Evolutionary conservation across 495 filamentous ascomycete genomes (phyloP), one percentile per base, ranked within the genome.

Genomic region (Penicillium nucicola): DNA sequence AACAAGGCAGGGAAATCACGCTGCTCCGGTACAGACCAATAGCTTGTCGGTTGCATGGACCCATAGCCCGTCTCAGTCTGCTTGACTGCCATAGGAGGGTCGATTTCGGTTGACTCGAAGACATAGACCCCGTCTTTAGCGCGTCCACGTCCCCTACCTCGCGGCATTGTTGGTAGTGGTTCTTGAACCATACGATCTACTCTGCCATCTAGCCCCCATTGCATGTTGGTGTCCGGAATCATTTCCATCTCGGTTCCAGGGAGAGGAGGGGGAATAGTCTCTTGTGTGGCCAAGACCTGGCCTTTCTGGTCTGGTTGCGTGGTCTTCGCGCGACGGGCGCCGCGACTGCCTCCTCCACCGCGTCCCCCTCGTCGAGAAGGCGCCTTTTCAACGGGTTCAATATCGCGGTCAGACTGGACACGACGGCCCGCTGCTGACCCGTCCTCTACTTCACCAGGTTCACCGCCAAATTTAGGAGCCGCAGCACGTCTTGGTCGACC

Each of bases 21-120:
- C 25, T 86, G 80, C 65, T 98, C 93, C 2, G 88, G 85, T 20
- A 97, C 93, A 54, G 92, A 97, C 93, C 93, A 98, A 67, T 98
- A 98, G 63, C 93, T 97, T 2, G 90, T 95, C 6, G 90, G 83
- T 42, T 83, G 83, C 46, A 79, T 64, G 5, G 77, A 72, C n/a
- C 76, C 75, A 33, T 80, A 72, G 23, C 68, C 58, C 55, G 61
- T 55, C 46, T 64, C 70, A 20, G 53, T 47, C 45, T 63, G 68
- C 36, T 56, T 61, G 53, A 56, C 48, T 8, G 57, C 17, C 44
- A 70, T 42, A 36, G 66, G 46, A 31, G 64, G 60, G 34, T 75
- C 70, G 44, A 66, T 44, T 50, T 75, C 69, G 10, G 69, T 61
- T n/a, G 72, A 66, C 50, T 77, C 66, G 51, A 76, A 70, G 22